A percentile compares a stretch with the other conserved stretches of the same genome.
These are phyloP conservation scores for Caryopteris hybrid DNA, from an alignment of 305 asterid genomes.

Conservation along the genomic window DNA sequence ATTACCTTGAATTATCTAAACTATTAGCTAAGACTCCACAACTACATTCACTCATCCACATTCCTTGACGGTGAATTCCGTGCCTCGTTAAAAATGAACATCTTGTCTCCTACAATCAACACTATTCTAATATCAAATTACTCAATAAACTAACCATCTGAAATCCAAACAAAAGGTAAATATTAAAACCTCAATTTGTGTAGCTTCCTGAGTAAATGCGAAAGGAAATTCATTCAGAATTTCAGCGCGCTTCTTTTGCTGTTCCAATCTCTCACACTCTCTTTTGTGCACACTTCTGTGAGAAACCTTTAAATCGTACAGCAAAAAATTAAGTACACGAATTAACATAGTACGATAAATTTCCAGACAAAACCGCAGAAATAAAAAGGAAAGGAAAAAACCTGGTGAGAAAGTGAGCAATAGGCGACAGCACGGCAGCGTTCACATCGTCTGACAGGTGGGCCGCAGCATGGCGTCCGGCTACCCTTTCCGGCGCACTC, in stretches of 20 bases:
- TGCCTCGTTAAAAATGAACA: constrained; percentile 52
- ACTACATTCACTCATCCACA: constrained; percentile 77
- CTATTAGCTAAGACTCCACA: constrained; percentile 42
- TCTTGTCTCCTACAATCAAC: constrained; percentile 34
- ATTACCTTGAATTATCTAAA: constrained; percentile 42
- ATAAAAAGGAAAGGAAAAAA: constrained; percentile 2
- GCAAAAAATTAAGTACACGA: neutral
- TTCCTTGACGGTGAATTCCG: constrained; percentile 62
- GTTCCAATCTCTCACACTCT: constrained; percentile 63
- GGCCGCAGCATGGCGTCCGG: constrained; percentile 63
- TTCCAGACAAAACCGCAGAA: neutral
- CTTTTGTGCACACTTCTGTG: constrained; percentile 65
- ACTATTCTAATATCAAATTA: neutral
- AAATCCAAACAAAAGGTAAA: neutral
- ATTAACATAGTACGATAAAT: neutral
- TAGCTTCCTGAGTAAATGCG: constrained; percentile 50
- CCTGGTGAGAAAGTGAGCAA: constrained; percentile 91
- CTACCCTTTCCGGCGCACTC: constrained; percentile 87
- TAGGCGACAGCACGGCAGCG: constrained; percentile 79
- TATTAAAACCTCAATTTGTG: constrained; percentile 24
- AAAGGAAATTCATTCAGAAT: constrained; percentile 66
- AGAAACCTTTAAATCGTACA: constrained; percentile 41
- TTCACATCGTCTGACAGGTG: constrained; percentile 55
- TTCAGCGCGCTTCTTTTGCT: constrained; percentile 55
- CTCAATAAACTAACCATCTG: neutral